Base-by-base conservation (phyloP, 1,284 basidiomycete species). In the Naganishia liquefaciens region DNA sequence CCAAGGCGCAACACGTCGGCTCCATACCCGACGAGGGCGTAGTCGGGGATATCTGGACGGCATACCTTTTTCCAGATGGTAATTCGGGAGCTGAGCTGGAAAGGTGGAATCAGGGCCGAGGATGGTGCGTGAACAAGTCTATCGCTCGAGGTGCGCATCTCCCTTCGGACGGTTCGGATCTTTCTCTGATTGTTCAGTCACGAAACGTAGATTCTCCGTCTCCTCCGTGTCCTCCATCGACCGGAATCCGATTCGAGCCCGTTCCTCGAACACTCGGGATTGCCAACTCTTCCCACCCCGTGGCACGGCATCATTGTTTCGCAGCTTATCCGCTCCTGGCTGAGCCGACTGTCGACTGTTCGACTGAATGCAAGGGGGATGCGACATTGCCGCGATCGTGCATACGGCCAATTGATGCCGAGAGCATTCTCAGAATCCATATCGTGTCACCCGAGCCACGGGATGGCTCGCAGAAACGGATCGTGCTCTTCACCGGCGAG, bases 251-350 rank as follows among this genome's bases (percentile, higher is more conserved):
- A 39, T 58, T 57, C 54, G 28, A 23, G 43, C 63, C 19, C 13
- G 39, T 43, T 9, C 13, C 10, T 40, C 11, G 15, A 4, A 11
- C 47, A 27, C 40, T 19, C 6, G n/a, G 23, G 23, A 17, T 11
- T 28, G 15, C 50, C 9, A 33, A 43, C 28, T 33, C n/a, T 9
- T 3, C 30, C 23, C 46, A 46, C 11, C 2, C n/a, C 33, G 4
- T 15, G 23, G 13, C n/a, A 5, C 33, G 27, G 7, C 55, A 60
- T 40, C 54, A 55, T 9, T 64, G 63, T 42, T 57, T 64, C 27
- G 25, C 63, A 1, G 54, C 63, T 13, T 64, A 64, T 25, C 63
- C 63, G 21, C 25, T 58, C 9, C 54, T 64, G n/a, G 53, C 49
- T 30, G 54, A 47, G 2, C 49, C 52, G 2, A 58, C 63, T 10